phyloP scores from a whole-genome alignment of 2,329 filamentous ascomycete genomes.

The Trematosphaeria pertusa region DNA sequence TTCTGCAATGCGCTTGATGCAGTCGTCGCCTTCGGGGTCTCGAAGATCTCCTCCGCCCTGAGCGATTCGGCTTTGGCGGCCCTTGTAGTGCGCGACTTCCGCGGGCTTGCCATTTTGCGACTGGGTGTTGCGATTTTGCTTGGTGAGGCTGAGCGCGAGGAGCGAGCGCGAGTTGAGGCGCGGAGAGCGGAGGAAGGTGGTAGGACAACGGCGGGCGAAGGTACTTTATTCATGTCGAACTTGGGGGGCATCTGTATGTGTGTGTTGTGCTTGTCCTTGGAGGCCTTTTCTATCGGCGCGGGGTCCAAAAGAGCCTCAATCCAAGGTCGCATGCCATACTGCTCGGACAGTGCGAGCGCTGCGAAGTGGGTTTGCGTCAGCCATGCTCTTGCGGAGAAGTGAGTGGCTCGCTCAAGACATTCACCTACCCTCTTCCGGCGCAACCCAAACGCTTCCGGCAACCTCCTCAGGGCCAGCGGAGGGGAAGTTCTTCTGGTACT shows the following conservation, averaged over 20 bases:
- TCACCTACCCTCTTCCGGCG: slow-evolving; percentile 70
- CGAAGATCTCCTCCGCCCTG: slow-evolving; percentile 46
- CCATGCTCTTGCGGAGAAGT: too few species aligned
- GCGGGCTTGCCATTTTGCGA: slow-evolving; percentile 59
- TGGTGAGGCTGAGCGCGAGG: slow-evolving; percentile 66
- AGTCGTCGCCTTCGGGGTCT: slow-evolving; percentile 56
- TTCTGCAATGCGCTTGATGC: slow-evolving; percentile 53
- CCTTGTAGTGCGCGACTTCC: slow-evolving; percentile 60
- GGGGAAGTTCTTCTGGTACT: slow-evolving; percentile 81
- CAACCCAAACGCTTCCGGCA: slow-evolving; percentile 96
- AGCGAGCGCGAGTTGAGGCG: slow-evolving; percentile 56
- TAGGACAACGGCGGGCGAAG: slow-evolving; percentile 33
- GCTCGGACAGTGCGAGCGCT: slow-evolving; percentile 82
- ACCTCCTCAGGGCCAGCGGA: slow-evolving; percentile 90
- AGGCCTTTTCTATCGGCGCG: slow-evolving; percentile 73
- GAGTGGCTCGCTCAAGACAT: neutral
- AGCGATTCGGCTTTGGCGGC: slow-evolving; percentile 33
- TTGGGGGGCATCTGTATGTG: slow-evolving; percentile 82
- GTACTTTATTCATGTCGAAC: slow-evolving; percentile 66
- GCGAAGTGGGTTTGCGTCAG: slow-evolving; percentile 45
- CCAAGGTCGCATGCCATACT: slow-evolving; percentile 88
- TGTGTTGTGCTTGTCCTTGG: slow-evolving; percentile 71
- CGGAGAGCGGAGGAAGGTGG: slow-evolving; percentile 41
- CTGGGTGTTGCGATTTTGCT: slow-evolving; percentile 56
- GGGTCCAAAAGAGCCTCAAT: slow-evolving; percentile 91